A percentile compares a stretch with the other conserved stretches of the same genome.
Conservation (phyloP, 495 filamentous ascomycete species). For the Hypoxylon fuscum region DNA sequence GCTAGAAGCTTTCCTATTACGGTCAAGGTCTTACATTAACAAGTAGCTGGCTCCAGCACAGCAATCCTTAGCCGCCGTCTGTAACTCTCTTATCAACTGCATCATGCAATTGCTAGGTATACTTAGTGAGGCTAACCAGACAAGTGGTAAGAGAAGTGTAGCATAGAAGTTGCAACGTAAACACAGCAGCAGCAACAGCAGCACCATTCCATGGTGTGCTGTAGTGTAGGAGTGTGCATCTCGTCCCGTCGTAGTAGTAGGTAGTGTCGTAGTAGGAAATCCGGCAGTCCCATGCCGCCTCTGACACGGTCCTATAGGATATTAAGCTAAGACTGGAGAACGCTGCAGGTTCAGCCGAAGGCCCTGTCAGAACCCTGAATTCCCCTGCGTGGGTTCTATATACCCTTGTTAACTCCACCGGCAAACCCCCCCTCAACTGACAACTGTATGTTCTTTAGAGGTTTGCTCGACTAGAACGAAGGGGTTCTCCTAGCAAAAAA, state of each 20-base stretch:
- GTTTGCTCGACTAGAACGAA: slow-evolving; percentile 14
- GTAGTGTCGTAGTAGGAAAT: slow-evolving; percentile 38
- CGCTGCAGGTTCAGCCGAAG: slow-evolving; percentile 40
- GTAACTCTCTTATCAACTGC: slow-evolving; percentile 28
- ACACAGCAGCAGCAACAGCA: slow-evolving; percentile 20
- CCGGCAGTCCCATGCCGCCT: slow-evolving; percentile 40
- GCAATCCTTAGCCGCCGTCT: slow-evolving; percentile 22
- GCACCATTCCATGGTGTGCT: slow-evolving; percentile 30
- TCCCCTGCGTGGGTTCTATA: slow-evolving; percentile 37
- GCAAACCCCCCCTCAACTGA: slow-evolving; percentile 38
- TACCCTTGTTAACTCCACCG: slow-evolving; percentile 32
- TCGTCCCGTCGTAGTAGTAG: slow-evolving; percentile 23
- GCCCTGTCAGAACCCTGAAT: slow-evolving; percentile 39
- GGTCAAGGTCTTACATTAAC: slow-evolving; percentile 8
- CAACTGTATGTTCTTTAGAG: slow-evolving; percentile 39
- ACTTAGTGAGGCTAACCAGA: slow-evolving; percentile 12
- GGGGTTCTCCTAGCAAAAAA: slow-evolving; percentile 8
- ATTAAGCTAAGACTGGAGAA: slow-evolving; percentile 42
- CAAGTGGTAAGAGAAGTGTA: slow-evolving; percentile 13
- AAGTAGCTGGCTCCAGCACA: slow-evolving; percentile 19
- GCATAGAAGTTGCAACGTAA: slow-evolving; percentile 6
- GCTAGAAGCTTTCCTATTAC: slow-evolving; percentile 36
- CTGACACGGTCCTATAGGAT: slow-evolving; percentile 35
- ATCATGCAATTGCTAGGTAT: slow-evolving; percentile 10
- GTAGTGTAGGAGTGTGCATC: background rate